Evolutionary conservation across 2,329 filamentous ascomycete genomes (phyloP).

Genomic region (Didymella glomerata): DNA sequence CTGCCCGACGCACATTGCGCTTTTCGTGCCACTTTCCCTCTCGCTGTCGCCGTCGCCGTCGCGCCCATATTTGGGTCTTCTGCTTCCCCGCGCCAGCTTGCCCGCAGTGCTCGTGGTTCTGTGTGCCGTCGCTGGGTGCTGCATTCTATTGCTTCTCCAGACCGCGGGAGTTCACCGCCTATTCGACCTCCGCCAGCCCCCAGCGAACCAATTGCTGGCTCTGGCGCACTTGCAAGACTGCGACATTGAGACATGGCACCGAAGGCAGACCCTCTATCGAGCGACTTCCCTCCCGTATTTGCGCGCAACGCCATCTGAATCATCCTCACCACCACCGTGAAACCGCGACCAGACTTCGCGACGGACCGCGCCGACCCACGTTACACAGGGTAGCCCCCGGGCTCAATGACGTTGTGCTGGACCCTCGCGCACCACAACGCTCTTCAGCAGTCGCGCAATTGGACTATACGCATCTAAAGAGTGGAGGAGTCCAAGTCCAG

Average conservation of each 20-base stretch:
- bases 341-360: slow-evolving; percentile 5
- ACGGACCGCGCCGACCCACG: slow-evolving; percentile 8
- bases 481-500: not conserved
- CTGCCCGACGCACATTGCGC: slow-evolving; percentile 13
- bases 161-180: slow-evolving; percentile 39
- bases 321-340: slow-evolving; percentile 8
- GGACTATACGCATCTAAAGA: not conserved
- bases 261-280: slow-evolving; percentile 46
- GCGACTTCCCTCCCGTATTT: slow-evolving; percentile 47
- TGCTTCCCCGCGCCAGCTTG: slow-evolving; percentile 5
- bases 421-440: slow-evolving; percentile 5
- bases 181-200: slow-evolving; percentile 21
- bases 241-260: slow-evolving; percentile 44
- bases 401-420: slow-evolving; percentile 19
- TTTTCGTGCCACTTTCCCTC: slow-evolving; percentile 1
- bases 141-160: slow-evolving; percentile 28
- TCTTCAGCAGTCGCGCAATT: slow-evolving; percentile 2
- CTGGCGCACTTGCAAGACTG: slow-evolving; percentile 6
- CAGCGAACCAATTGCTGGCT: slow-evolving; percentile 13
- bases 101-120: slow-evolving; percentile 7
- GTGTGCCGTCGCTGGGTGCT: not conserved
- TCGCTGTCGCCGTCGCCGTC: not conserved
- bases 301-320: slow-evolving; percentile 28
- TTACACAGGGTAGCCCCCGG: slow-evolving; percentile 5
- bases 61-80: not conserved